These are phyloP conservation scores for Lasiosphaeriaceae sp. DNA, from an alignment of 495 filamentous ascomycete genomes.

Conservation along the genomic window DNA sequence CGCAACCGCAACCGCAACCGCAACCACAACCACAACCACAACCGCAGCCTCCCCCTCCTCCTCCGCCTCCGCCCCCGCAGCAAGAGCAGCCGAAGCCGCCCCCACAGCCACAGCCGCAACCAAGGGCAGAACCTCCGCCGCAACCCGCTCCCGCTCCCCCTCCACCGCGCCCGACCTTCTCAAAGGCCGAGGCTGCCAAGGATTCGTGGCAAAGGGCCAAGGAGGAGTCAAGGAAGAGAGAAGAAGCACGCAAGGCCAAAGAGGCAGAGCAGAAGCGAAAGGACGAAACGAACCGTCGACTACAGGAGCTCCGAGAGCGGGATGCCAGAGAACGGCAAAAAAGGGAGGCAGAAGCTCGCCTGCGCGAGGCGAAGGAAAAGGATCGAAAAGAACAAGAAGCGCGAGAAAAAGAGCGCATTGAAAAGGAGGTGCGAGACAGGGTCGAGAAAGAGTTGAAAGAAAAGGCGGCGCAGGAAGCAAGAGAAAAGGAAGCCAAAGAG, in stretches of 20 bases:
- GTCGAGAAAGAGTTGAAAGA: slow-evolving; percentile 33
- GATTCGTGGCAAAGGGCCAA: slow-evolving; percentile 66
- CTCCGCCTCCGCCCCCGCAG: slow-evolving; percentile 23
- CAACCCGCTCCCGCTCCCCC: slow-evolving; percentile 17
- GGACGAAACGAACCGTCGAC: slow-evolving; percentile 47
- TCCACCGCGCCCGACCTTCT: slow-evolving; percentile 22
- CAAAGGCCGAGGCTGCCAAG: slow-evolving; percentile 31
- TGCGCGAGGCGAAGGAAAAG: slow-evolving; percentile 34
- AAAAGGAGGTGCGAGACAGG: slow-evolving; percentile 45
- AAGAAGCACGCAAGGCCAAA: slow-evolving; percentile 56
- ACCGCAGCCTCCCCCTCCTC: slow-evolving; percentile 4
- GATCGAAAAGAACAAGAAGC: slow-evolving; percentile 34
- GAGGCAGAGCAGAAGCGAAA: slow-evolving; percentile 46
- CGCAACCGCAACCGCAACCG: slow-evolving; percentile 3
- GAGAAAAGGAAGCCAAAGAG: slow-evolving; percentile 26
- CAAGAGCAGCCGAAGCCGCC: slow-evolving; percentile 13
- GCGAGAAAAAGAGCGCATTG: slow-evolving; percentile 41
- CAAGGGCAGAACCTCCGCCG: slow-evolving; percentile 24
- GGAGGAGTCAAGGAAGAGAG: slow-evolving; percentile 61
- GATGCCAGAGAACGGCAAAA: slow-evolving; percentile 55
- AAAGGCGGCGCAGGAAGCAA: slow-evolving; percentile 24
- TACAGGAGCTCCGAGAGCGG: slow-evolving; percentile 55
- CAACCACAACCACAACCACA: slow-evolving; percentile 2
- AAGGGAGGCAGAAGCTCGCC: slow-evolving; percentile 49
- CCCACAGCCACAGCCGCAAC: slow-evolving; percentile 20